A percentile compares a stretch with the other conserved stretches of the same genome.
Conservation (phyloP, 768 basidiomycete genomes). For the Rhodosporidiobolus sp. region DNA sequence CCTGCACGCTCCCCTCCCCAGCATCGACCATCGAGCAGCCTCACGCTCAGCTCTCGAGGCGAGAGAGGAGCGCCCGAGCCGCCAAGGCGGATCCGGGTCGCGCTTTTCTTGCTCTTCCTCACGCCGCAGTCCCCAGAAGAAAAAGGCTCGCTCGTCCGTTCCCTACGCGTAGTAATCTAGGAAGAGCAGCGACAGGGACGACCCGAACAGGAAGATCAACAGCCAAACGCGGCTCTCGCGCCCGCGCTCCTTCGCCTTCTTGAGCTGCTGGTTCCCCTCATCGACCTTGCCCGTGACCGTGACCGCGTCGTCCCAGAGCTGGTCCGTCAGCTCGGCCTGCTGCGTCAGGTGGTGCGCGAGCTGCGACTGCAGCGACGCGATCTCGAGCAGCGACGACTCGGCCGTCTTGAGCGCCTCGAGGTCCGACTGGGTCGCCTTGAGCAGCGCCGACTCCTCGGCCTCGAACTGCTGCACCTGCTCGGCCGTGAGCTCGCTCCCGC, state of each 20-base stretch:
- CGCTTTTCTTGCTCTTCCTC: not conserved
- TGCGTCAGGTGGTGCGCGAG: constrained; percentile 78
- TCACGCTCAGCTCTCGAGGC: not conserved
- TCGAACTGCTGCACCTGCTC: constrained; percentile 93
- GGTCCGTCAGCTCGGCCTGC: constrained; percentile 89
- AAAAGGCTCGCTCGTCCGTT: not conserved
- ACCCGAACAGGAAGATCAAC: constrained; percentile 84
- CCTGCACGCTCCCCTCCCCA: no score
- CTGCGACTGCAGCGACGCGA: constrained; percentile 87
- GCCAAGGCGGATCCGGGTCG: not conserved
- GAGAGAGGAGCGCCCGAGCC: not conserved
- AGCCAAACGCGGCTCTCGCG: constrained; percentile 86
- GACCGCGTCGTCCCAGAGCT: constrained; percentile 90
- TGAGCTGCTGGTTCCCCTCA: constrained; percentile 84
- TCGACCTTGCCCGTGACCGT: constrained; percentile 78
- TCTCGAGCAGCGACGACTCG: constrained; percentile 85
- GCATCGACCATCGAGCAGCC: no score
- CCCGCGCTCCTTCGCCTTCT: constrained; percentile 79
- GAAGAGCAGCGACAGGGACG: constrained; percentile 85
- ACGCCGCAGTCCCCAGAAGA: not conserved
- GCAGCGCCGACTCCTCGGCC: constrained; percentile 79
- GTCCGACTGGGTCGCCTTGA: constrained; percentile 78
- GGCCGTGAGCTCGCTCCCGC: constrained; percentile 67
- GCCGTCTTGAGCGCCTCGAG: constrained; percentile 86
- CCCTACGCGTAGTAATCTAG: constrained; percentile 68